Evolutionary conservation across 306 rosid species (phyloP), one percentile per base, ranked within the genome.

Genomic region (Cercis canadensis): DNA sequence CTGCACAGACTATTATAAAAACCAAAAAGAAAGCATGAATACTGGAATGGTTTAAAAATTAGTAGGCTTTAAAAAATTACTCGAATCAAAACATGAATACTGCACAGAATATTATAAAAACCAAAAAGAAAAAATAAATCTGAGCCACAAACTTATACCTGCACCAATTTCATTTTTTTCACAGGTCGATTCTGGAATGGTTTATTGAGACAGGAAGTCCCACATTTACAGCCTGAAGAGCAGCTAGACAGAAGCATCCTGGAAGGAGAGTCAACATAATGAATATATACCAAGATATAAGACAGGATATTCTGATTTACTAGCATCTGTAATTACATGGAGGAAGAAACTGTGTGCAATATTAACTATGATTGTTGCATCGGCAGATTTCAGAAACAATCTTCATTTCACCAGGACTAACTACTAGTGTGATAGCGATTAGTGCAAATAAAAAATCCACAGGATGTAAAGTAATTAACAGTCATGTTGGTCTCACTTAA

Each of bases 161-260:
- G 61, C 53, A 93, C 89, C 80, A 90, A 81, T 75, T 90, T 90
- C 97, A 93, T 86, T 84, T 84, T 88, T 81, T 93, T 93, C 73
- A 72, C 81, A 41, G 90, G 92, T 10, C 94, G 90, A 55, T 68
- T 71, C 78, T 93, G 98, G 73, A 93, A 93, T 40, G 98, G 82
- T 75, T 93, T 93, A 84, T 93, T 93, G 50, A 88, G 86, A 85
- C 98, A 93, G 18, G 83, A 71, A 75, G 11, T 67, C 73, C 96
- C 97, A 76, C 97, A 93, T 82, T 93, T 93, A 81, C 98, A 93
- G 69, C 79, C 88, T 68, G 94, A 84, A 32, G 98, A 93, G 78
- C 98, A 93, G 86, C 98, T 84, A 69, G 97, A 90, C 70, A 82
- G 84, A 82, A 93, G 96, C 97, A 93, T 81, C 86, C 97, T 93